phyloP scores from a whole-genome alignment of 176 grass and related monocot genomes.

The Phoenix roebelenii region DNA sequence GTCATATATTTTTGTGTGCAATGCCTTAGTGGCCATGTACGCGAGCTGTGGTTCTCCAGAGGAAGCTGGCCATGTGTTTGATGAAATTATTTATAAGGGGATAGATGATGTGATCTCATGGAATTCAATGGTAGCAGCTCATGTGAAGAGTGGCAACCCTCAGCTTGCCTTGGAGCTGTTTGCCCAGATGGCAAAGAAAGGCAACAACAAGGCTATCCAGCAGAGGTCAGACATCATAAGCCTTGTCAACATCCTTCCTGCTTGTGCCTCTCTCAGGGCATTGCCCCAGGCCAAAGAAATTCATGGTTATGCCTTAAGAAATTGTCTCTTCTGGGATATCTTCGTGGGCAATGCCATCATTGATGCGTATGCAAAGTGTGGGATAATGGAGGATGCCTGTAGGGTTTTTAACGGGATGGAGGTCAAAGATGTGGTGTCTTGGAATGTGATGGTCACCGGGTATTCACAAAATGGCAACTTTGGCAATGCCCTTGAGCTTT shows the following conservation, averaged over 20 bases:
- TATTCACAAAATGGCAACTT: constrained; percentile 73
- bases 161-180: constrained; percentile 47
- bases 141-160: constrained; percentile 44
- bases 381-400: constrained; percentile 42
- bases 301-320: constrained; percentile 60
- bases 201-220: constrained; percentile 34
- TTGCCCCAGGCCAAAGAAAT: constrained; percentile 64
- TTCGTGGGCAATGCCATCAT: constrained; percentile 69
- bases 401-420: constrained; percentile 69
- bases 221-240: constrained; percentile 67
- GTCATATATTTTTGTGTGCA: constrained; percentile 64
- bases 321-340: constrained; percentile 52
- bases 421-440: constrained; percentile 59
- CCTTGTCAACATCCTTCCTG: constrained; percentile 78
- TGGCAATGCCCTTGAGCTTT: constrained; percentile 50
- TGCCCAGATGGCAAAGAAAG: constrained; percentile 44
- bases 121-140: constrained; percentile 68
- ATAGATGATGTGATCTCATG: constrained; percentile 91
- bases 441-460: constrained; percentile 67
- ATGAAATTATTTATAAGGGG: constrained; percentile 52
- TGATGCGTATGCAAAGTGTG: constrained; percentile 74
- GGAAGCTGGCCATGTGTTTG: constrained; percentile 46
- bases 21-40: constrained; percentile 73
- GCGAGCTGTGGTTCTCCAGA: constrained; percentile 47
- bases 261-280: constrained; percentile 69